phyloP scores from a whole-genome alignment of 306 rosid species.

The Myrica gale region DNA sequence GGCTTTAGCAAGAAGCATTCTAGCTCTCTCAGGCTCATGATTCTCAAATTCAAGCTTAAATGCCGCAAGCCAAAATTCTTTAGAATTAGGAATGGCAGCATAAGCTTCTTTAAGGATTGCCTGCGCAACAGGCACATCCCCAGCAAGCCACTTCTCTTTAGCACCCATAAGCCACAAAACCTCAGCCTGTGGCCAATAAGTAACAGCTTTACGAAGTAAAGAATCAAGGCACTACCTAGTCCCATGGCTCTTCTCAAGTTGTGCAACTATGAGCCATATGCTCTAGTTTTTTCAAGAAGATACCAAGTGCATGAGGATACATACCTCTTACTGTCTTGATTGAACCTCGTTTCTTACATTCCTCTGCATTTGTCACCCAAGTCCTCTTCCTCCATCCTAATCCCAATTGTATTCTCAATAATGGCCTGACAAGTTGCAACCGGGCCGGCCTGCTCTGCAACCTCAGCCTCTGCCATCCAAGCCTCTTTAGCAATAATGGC shows the following conservation, averaged over 20 bases:
- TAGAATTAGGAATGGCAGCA: constrained; percentile 88
- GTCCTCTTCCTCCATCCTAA: constrained; percentile 96
- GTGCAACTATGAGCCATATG: constrained; percentile 96
- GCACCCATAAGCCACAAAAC: constrained; percentile 99
- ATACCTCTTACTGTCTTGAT: constrained; percentile 89
- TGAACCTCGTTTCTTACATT: constrained; percentile 83
- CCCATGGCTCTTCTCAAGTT: constrained; percentile 90
- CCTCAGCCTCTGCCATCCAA: constrained; percentile 97
- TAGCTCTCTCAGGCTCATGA: constrained; percentile 91
- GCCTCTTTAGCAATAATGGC: constrained; percentile 60
- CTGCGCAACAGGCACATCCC: constrained; percentile 84
- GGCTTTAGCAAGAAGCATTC: constrained; percentile 88
- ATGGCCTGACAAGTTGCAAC: constrained; percentile 81
- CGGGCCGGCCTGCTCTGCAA: constrained; percentile 79
- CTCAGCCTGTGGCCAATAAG: constrained; percentile 90
- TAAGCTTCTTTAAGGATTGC: constrained; percentile 91
- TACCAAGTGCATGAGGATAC: constrained; percentile 78
- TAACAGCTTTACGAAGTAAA: constrained; percentile 79
- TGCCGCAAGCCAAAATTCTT: constrained; percentile 94
- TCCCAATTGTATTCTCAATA: constrained; percentile 63
- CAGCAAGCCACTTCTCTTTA: constrained; percentile 97
- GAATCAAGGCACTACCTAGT: constrained; percentile 87
- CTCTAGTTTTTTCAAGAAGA: constrained; percentile 83
- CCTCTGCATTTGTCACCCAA: constrained; percentile 96
- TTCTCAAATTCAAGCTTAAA: constrained; percentile 93